Conservation (phyloP, 345 rosid species). For the Bretschneidera sinensis region DNA sequence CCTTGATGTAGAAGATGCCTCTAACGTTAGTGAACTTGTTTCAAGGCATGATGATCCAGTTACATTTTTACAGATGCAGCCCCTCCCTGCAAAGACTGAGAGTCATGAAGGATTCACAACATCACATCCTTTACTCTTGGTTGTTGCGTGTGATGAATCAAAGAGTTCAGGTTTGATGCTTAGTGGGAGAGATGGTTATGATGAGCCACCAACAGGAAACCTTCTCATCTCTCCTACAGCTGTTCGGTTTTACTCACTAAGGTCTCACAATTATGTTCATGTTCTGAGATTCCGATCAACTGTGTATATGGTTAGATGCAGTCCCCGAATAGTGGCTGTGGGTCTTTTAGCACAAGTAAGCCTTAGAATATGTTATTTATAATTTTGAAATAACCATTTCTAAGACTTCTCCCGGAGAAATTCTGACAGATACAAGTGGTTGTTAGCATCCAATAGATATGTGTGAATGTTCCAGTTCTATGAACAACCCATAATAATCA, state of each 20-base stretch:
- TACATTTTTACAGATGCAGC: slow-evolving; percentile 85
- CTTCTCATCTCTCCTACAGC: slow-evolving; percentile 55
- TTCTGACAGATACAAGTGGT: not conserved
- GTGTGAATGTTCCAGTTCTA: slow-evolving; percentile 1
- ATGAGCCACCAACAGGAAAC: slow-evolving; percentile 50
- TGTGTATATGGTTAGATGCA: slow-evolving; percentile 90
- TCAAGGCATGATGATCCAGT: slow-evolving; percentile 86
- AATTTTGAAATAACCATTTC: not conserved
- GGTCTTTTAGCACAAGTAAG: slow-evolving; percentile 90
- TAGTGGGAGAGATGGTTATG: slow-evolving; percentile 56
- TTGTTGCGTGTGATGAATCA: slow-evolving; percentile 83
- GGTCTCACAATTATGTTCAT: slow-evolving; percentile 85
- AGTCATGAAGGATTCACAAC: slow-evolving; percentile 72
- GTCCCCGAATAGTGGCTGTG: slow-evolving; percentile 80
- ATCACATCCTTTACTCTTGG: slow-evolving; percentile 89
- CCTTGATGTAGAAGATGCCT: slow-evolving; percentile 79
- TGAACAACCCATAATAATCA: slow-evolving; percentile 7
- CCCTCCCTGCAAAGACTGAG: slow-evolving; percentile 64
- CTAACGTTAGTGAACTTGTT: slow-evolving; percentile 68
- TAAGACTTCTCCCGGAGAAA: not conserved
- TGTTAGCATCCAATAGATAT: not conserved
- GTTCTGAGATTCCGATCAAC: slow-evolving; percentile 86
- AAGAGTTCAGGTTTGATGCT: slow-evolving; percentile 34
- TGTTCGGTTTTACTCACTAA: slow-evolving; percentile 84
- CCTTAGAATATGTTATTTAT: slow-evolving; percentile 3